phyloP scores from a whole-genome alignment of 352 stramenopile species.

The Globisporangium mamillatum region DNA sequence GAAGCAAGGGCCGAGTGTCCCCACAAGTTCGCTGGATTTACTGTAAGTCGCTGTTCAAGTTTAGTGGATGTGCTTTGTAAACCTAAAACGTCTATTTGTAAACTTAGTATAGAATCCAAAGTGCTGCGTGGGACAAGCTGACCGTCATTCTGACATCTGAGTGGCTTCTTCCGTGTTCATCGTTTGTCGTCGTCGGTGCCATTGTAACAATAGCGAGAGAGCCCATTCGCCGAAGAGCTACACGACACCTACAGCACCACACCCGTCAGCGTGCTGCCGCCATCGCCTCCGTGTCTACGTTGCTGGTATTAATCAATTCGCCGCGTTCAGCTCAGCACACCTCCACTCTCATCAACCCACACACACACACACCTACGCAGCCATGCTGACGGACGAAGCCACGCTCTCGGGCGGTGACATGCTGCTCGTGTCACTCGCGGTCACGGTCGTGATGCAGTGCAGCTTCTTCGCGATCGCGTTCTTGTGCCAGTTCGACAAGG shows the following conservation, averaged over 20 bases:
- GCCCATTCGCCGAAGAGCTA: neutral
- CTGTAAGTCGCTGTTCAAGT: too few species aligned
- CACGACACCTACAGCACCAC: neutral
- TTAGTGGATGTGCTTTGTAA: too few species aligned
- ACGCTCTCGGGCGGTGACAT: slow-evolving; percentile 24
- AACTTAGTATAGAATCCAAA: too few species aligned
- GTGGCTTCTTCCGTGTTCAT: too few species aligned
- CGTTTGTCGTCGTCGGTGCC: neutral
- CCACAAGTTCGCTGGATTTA: too few species aligned
- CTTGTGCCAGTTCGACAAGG: slow-evolving; percentile 61
- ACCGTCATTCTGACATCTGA: too few species aligned
- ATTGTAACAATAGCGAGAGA: too few species aligned
- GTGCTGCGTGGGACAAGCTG: too few species aligned
- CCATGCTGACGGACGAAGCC: slow-evolving; percentile 7
- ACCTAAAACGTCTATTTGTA: too few species aligned
- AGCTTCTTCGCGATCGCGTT: slow-evolving; percentile 61
- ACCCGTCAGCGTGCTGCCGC: neutral
- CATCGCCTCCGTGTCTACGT: neutral
- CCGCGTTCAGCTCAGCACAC: neutral
- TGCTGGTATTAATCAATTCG: slow-evolving; percentile 3
- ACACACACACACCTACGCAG: neutral
- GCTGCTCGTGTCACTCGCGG: slow-evolving; percentile 44
- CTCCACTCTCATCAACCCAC: neutral
- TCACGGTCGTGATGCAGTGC: slow-evolving; percentile 53
- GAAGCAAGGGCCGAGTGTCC: too few species aligned